phyloP scores from a whole-genome alignment of 257 asterid species.

The Fraxinus americana region DNA sequence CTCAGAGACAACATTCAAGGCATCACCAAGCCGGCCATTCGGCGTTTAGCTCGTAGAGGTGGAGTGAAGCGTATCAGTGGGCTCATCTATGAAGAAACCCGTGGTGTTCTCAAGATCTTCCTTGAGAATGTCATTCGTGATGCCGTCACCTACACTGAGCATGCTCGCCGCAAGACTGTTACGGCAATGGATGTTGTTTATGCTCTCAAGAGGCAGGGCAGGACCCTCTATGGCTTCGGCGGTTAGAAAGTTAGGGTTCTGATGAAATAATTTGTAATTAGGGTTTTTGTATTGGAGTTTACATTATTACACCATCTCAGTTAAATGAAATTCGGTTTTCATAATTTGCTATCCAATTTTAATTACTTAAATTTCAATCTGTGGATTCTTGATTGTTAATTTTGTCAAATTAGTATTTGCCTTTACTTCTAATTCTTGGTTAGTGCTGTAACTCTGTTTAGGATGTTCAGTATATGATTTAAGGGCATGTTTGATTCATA shows the following conservation, averaged over 20 bases:
- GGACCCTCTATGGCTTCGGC: conserved; percentile 48
- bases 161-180: conserved; percentile 47
- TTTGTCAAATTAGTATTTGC: background rate
- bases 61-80: conserved; percentile 55
- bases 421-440: too few relatives aligned
- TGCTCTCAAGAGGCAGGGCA: conserved; percentile 52
- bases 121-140: conserved; percentile 45
- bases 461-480: too few relatives aligned
- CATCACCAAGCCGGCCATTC: conserved; percentile 47
- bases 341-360: too few relatives aligned
- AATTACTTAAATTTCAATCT: too few relatives aligned
- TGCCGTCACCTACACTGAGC: conserved; percentile 49
- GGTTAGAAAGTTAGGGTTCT: conserved; percentile 25
- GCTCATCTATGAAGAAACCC: conserved; percentile 45
- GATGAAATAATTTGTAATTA: background rate
- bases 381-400: background rate
- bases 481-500: too few relatives aligned
- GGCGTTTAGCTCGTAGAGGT: conserved; percentile 50
- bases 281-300: conserved; percentile 22
- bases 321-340: conserved; percentile 4
- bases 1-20: conserved; percentile 47
- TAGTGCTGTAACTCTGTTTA: too few relatives aligned
- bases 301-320: background rate
- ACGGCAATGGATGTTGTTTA: conserved; percentile 54
- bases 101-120: conserved; percentile 46